phyloP scores from a whole-genome alignment of 805 yeast genomes.

The Lipomyces lipofer region DNA sequence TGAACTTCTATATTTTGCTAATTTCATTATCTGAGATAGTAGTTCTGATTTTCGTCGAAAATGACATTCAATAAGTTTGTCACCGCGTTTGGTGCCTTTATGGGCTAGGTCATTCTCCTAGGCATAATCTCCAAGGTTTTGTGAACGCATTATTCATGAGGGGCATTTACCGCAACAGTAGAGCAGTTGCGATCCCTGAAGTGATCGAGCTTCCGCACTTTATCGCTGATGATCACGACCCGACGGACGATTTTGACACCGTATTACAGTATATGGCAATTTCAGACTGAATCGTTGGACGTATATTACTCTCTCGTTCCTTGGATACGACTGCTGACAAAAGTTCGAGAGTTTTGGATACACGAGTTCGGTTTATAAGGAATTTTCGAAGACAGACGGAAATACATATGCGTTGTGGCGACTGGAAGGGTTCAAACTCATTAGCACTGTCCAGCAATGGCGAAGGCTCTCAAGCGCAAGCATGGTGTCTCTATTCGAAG shows the following conservation, averaged over 20 bases:
- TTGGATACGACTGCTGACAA: conserved; percentile 56
- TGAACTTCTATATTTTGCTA: too few species aligned
- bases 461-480: conserved; percentile 53
- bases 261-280: conserved; percentile 46
- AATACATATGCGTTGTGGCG: conserved; percentile 73
- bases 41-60: too few species aligned
- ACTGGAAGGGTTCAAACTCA: conserved; percentile 58
- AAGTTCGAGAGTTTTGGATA: conserved; percentile 51
- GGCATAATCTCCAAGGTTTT: too few species aligned
- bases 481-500: conserved; percentile 69
- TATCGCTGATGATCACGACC: conserved; percentile 70
- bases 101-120: too few species aligned
- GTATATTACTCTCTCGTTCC: conserved; percentile 85
- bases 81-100: too few species aligned
- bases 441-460: conserved; percentile 70
- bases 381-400: conserved; percentile 76
- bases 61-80: too few species aligned
- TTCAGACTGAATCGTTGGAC: conserved; percentile 72
- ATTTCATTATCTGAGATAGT: too few species aligned
- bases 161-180: conserved; percentile 58
- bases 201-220: conserved; percentile 67
- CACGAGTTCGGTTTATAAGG: conserved; percentile 70
- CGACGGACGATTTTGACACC: conserved; percentile 33
- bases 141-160: too few species aligned
- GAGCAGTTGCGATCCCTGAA: conserved; percentile 64